Base-by-base conservation (phyloP, 768 basidiomycete genomes). In the Tulasnella sp. region DNA sequence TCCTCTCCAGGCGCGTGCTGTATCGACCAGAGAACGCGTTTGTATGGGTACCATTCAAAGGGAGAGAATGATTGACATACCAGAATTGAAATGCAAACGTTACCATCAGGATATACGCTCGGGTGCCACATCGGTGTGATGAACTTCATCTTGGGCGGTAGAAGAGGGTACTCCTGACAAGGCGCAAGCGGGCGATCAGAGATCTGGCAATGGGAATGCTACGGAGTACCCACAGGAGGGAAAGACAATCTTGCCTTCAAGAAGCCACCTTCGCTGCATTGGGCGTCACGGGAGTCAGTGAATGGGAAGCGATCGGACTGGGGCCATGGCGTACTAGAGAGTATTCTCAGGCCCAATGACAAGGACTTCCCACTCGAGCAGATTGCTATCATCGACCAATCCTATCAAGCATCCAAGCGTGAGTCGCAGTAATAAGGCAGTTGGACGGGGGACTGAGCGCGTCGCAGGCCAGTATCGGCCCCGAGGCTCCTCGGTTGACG, bases 121-220 rank as follows among this genome's bases (percentile, higher is more conserved):
- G 96, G 96, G 73, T 99, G 96, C 83, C 94, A 91, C 81, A 99
- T 88, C 34, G 84, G 85, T 1, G 96, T 97, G 65, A 88, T 80
- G 68, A 99, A 99, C 21, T 81, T 83, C 89, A 98, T 89, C 82
- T 91, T 94, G 38, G 96, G 95, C 7, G 94, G 94, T 50, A 84
- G 76, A 55, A 95, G 73, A 26, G 95, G 95, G 70, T 84, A 97
- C 71, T 97, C 91, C 26, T 63, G 30, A 23, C 61, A 27, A 45
- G 29, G 30, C 32, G 55, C 61, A 54, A 13, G 51, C 41, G 29
- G 42, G 53, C 41, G 47, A 52, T n/a, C 30, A 27, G 23, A 62
- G 29, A 50, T 43, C 32, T 7, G 29, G 50, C 58, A 11, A 26
- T 65, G 65, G 52, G 23, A 47, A 47, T 26, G 17, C 17, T 32